Evolutionary conservation across 163 green algal genomes (phyloP), one percentile per base, ranked within the genome.

Genomic region (Trebouxiophyceae sp.): DNA sequence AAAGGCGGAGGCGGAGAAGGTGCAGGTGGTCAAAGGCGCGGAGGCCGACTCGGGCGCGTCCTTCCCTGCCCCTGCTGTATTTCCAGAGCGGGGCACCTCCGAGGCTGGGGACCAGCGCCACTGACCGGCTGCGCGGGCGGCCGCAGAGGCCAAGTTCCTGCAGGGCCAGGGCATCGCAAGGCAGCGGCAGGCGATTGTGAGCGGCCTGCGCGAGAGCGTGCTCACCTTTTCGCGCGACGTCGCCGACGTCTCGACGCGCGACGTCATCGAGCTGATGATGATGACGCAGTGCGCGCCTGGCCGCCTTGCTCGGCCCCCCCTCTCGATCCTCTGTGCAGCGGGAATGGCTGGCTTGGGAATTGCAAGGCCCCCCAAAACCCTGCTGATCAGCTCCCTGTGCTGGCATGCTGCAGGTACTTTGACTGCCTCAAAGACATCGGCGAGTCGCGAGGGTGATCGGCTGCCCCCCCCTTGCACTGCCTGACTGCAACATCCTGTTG

Each of bases 121-220:
- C n/a, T n/a, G n/a, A n/a, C n/a, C n/a, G n/a, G n/a, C n/a, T n/a
- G n/a, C n/a, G n/a, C n/a, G n/a, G 78, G 93, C 89, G 4, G 92
- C 97, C 50, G 92, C 93, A 7, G 93, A 99, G 77, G 82, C 88
- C 60, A 98, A 98, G 79, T 98, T 84, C 72, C 85, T 98, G 59
- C 31, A 65, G 45, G 60, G 60, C 16, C 60, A 66, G 63, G 90
- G 89, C 79, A 92, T 96, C 45, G 86, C 89, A 20, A 70, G 89
- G 50, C 89, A 96, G 80, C 73, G 89, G 23, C 84, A 96, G 83
- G 93, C 93, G 30, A 97, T 99, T 68, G 86, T 98, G 2, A 56
- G 54, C 6, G 93, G 93, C n/a, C 85, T 98, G 55, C 77, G 86
- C 2, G 91, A 97, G 71, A 85, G 62, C 20, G 92, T 98, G 19